Base-by-base conservation (phyloP, 2,329 filamentous ascomycete species). In the Diaporthe sp. region DNA sequence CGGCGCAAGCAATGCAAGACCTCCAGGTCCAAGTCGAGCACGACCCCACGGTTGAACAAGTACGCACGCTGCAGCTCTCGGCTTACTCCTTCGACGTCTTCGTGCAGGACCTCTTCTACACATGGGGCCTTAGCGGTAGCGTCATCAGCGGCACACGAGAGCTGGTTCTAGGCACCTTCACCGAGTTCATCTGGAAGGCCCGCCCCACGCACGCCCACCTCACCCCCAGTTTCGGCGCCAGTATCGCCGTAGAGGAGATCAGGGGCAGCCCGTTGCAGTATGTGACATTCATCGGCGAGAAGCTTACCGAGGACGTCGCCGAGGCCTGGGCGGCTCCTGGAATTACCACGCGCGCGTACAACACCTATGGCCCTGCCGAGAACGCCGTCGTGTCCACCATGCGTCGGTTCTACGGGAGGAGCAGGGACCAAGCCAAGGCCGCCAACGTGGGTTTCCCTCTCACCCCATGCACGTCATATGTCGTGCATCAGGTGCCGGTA, bases 71-170 rank as follows among this genome's bases (percentile, higher is more conserved):
- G 45, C 66, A 70, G 55, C 55, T 71, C 35, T 74, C 72, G 33
- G 61, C 66, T 1, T 64, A 61, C 45, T 70, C 72, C 28, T 74
- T 74, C 66, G 72, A 74, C 22, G 72, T 71, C 45, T 86, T 83
- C 38, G 89, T 92, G 0, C 91, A 92, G 77, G 91, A 92, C 77
- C 89, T 92, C 15, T 92, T 93, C 79, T 92, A 90, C 78, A 85
- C 91, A 2, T 92, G 90, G 87, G 84, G 87, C 74, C 83, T 83
- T n/a, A 90, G 91, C 9, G 90, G 92, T 81, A 87, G 86, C 40
- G 81, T 93, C n/a, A 91, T 90, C 78, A 87, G 89, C 33, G 88
- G 88, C 0, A 86, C 84, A 1, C 89, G 90, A 74, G 89, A 91
- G 72, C 82, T 89, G 22, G 81, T 92, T 5, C 89, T 91, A 73